Base-by-base conservation (phyloP, 768 basidiomycete species). In the Xerocomus spinulosus region DNA sequence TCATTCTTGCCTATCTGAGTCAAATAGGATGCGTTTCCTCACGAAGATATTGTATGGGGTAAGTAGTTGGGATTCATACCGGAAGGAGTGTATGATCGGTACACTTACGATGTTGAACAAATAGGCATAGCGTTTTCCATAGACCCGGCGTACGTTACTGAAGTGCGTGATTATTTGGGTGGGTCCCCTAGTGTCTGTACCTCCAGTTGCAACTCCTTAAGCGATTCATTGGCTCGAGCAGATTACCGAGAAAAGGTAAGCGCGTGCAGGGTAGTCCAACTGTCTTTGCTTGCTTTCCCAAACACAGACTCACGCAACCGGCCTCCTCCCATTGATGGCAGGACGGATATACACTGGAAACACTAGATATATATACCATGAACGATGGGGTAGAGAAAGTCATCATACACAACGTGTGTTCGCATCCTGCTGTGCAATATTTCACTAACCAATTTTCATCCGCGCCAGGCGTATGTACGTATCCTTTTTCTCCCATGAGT, bases 201-300 rank as follows among this genome's bases (percentile, higher is more conserved):
- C 18, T 17, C 28, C 24, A 15, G 42, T 21, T 28, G 4, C 45
- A 13, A 21, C 29, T n/a, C 12, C 24, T 20, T 2, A 13, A 28
- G 46, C 45, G 14, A 51, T 29, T 6, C n/a, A 15, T 44, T 20
- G 18, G 14, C 23, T 15, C 13, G n/a, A 14, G 12, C 46, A 87
- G 92, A 94, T 59, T 82, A 89, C 61, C 76, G 92, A 50, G 92
- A 93, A 72, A 90, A 92, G 81, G 89, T 83, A n/a, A n/a, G n/a
- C n/a, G n/a, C n/a, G n/a, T n/a, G n/a, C n/a, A n/a, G n/a, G n/a
- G n/a, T n/a, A n/a, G n/a, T n/a, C n/a, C n/a, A n/a, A n/a, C n/a
- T n/a, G n/a, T n/a, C n/a, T n/a, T n/a, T n/a, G n/a, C n/a, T n/a
- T n/a, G n/a, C n/a, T n/a, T n/a, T n/a, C n/a, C n/a, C n/a, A n/a